Percentiles rank a stretch among this genome's conserved stretches.
These are phyloP conservation scores for Phytophthora cajani DNA, from an alignment of 352 stramenopile species.

Conservation along the genomic window DNA sequence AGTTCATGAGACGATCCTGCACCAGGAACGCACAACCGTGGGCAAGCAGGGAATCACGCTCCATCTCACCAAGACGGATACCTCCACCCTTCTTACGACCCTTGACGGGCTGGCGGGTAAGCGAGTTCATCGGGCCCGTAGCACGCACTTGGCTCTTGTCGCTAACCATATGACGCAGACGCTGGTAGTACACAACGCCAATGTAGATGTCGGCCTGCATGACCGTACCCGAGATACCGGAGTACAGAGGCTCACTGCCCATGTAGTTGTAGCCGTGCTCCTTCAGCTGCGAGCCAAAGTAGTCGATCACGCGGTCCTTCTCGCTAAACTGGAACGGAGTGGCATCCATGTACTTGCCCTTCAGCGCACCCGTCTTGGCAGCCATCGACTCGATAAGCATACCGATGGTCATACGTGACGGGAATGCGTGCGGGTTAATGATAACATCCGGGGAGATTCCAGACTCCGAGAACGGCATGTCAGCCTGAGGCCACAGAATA, in stretches of 20 bases:
- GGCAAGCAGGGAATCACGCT: constrained; percentile 98
- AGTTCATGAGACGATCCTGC: constrained; percentile 98
- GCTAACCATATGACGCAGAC: constrained; percentile 99
- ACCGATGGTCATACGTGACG: constrained; percentile 98
- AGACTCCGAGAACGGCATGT: constrained; percentile 99
- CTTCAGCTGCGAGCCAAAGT: constrained; percentile 98
- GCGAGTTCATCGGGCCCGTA: constrained; percentile 97
- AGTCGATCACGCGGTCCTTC: constrained; percentile 98
- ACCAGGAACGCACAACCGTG: constrained; percentile 98
- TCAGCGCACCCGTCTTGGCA: constrained; percentile 98
- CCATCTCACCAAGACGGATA: constrained; percentile 99
- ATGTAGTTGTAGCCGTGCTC: constrained; percentile 98
- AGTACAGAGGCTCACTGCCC: constrained; percentile 99
- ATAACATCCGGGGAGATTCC: constrained; percentile 99
- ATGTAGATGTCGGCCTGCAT: constrained; percentile 99
- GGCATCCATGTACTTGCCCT: constrained; percentile 97
- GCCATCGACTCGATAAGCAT: constrained; percentile 99
- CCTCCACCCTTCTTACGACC: constrained; percentile 99
- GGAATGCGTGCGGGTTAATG: constrained; percentile 99
- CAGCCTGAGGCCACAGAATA: constrained; percentile 98
- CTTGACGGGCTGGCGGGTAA: constrained; percentile 99
- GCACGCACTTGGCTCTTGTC: constrained; percentile 99
- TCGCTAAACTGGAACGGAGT: constrained; percentile 99
- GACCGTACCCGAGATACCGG: constrained; percentile 97
- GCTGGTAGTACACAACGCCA: constrained; percentile 99